These are phyloP conservation scores for Pythium dissimile DNA, from an alignment of 352 stramenopile species.

Conservation along the genomic window DNA sequence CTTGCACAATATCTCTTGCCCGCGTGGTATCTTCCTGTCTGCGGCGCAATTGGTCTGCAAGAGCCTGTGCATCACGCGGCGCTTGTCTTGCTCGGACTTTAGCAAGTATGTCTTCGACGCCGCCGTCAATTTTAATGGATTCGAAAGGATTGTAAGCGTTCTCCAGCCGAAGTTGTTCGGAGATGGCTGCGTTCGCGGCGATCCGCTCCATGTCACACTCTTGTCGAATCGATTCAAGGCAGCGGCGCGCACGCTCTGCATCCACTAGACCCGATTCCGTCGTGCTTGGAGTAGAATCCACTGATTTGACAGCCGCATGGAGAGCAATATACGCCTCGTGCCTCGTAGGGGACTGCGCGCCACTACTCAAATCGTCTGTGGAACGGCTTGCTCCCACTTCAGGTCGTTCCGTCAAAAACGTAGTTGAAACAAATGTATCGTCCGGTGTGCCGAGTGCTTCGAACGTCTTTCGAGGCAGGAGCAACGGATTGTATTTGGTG, in stretches of 20 bases:
- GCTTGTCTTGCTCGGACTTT: slow-evolving; percentile 31
- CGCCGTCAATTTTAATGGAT: slow-evolving; percentile 45
- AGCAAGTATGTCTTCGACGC: slow-evolving; percentile 43
- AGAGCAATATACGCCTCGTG: slow-evolving; percentile 1
- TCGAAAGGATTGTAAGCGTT: slow-evolving; percentile 53
- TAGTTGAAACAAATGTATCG: slow-evolving; percentile 30
- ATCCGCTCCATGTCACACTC: slow-evolving; percentile 37
- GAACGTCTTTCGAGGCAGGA: slow-evolving; percentile 30
- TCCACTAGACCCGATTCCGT: background rate
- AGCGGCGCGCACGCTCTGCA: slow-evolving; percentile 13
- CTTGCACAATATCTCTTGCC: background rate
- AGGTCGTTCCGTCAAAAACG: slow-evolving; percentile 49
- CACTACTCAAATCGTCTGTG: background rate
- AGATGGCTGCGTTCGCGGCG: background rate
- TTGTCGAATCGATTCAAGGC: slow-evolving; percentile 32
- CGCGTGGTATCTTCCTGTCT: slow-evolving; percentile 45
- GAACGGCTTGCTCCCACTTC: background rate
- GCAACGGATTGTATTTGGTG: slow-evolving; percentile 37
- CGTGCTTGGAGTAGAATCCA: background rate
- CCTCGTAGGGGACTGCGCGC: slow-evolving; percentile 6
- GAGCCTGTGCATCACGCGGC: slow-evolving; percentile 12
- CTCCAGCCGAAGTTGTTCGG: slow-evolving; percentile 18
- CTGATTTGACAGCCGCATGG: background rate
- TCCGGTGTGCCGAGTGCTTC: slow-evolving; percentile 12
- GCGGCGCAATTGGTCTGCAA: slow-evolving; percentile 43